phyloP scores from a whole-genome alignment of 1,284 basidiomycete species.

The Ustilago loliicola region DNA sequence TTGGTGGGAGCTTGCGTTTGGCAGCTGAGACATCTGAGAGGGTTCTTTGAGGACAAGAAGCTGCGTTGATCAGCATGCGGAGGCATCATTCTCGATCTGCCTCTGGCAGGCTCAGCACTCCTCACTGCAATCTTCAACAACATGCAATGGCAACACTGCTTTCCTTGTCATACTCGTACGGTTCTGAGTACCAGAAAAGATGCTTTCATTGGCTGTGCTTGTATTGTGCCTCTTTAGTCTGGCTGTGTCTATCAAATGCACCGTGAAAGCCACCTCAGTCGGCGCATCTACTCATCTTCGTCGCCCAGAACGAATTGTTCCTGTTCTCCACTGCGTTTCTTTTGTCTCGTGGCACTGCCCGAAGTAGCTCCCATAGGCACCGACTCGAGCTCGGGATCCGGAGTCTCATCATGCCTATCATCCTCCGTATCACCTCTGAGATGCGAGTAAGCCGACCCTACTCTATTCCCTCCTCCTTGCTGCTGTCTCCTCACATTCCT shows the following conservation, averaged over 20 bases:
- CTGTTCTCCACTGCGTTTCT: conserved; percentile 15
- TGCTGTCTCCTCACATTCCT: not conserved
- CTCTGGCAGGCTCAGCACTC: not conserved
- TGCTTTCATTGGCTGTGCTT: not conserved
- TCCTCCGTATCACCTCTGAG: conserved; percentile 16
- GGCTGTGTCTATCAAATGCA: not conserved
- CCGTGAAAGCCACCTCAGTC: not conserved
- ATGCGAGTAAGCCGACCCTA: conserved; percentile 20
- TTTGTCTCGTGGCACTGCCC: conserved; percentile 7
- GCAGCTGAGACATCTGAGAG: conserved; percentile 86
- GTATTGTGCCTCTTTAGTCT: not conserved
- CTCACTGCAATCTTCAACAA: not conserved
- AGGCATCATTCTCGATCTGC: not conserved
- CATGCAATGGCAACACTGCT: not conserved
- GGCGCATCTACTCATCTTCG: conserved; percentile 20
- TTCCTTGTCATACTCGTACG: not conserved
- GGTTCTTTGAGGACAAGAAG: conserved; percentile 69
- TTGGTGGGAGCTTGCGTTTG: conserved; percentile 87
- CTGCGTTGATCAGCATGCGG: conserved; percentile 45
- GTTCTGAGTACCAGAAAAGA: not conserved
- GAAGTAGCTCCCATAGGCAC: conserved; percentile 1
- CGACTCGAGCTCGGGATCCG: conserved; percentile 4
- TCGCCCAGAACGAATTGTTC: conserved; percentile 56
- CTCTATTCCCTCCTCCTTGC: not conserved
- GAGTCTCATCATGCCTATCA: conserved; percentile 3